Evolutionary conservation across 2,329 filamentous ascomycete genomes (phyloP).

Genomic region (Rutstroemia sp.): DNA sequence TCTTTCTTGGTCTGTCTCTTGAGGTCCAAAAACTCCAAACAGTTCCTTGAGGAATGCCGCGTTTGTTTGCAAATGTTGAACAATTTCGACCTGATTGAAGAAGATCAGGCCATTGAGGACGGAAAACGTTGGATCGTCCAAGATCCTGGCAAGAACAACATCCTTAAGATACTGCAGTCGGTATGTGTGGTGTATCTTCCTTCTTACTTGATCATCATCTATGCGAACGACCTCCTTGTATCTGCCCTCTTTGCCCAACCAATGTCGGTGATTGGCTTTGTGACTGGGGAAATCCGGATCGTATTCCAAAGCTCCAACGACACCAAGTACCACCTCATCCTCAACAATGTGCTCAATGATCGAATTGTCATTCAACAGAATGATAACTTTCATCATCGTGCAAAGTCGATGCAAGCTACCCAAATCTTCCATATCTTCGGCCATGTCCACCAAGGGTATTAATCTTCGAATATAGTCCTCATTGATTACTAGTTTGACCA

Average conservation of each 20-base stretch:
- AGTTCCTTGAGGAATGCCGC: conserved; percentile 71
- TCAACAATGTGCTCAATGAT: conserved; percentile 94
- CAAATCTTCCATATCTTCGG: conserved; percentile 85
- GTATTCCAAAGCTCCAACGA: conserved; percentile 94
- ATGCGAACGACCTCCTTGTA: conserved; percentile 97
- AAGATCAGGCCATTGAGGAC: conserved; percentile 97
- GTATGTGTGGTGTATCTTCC: conserved; percentile 95
- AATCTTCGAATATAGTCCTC: conserved; percentile 86
- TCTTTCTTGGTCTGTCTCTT: conserved; percentile 56
- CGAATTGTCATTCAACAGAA: conserved; percentile 86
- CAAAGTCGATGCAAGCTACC: conserved; percentile 83
- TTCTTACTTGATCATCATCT: conserved; percentile 69
- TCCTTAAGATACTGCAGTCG: conserved; percentile 95
- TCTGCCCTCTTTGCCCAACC: conserved; percentile 77
- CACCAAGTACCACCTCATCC: conserved; percentile 81
- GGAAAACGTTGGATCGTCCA: conserved; percentile 96
- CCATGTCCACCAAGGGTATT: conserved; percentile 76
- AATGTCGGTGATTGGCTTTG: conserved; percentile 94
- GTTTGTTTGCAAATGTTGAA: conserved; percentile 87
- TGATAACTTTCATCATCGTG: conserved; percentile 96
- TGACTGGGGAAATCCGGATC: conserved; percentile 96
- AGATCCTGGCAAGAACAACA: conserved; percentile 90
- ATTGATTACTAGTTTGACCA: conserved; percentile 78
- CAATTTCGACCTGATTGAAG: conserved; percentile 97
- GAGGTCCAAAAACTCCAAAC: conserved; percentile 73